Conservation (phyloP, 768 basidiomycete species). For the Rhodotorula babjevae region DNA sequence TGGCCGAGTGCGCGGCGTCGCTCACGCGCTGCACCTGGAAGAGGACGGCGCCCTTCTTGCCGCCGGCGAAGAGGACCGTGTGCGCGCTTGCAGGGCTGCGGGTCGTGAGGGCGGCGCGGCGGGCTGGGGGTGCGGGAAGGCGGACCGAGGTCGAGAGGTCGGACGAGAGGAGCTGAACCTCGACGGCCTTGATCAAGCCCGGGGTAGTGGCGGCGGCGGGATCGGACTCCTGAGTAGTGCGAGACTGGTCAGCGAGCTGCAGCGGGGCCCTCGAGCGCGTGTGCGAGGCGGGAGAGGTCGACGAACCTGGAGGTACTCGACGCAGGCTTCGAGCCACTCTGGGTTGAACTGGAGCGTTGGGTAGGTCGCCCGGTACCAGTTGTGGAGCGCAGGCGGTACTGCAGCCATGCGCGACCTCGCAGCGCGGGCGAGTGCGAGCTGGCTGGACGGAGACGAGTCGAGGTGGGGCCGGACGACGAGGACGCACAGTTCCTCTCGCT, state of each 20-base stretch:
- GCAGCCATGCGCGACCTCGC: background rate
- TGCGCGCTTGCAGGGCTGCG: background rate
- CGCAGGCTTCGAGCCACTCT: conserved; percentile 30
- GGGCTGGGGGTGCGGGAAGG: background rate
- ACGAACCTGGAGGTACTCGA: conserved; percentile 27
- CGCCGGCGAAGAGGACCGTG: conserved; percentile 1
- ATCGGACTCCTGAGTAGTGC: background rate
- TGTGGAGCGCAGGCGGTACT: background rate
- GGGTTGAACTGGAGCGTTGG: conserved; percentile 23
- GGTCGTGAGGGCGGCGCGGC: background rate
- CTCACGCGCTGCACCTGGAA: conserved; percentile 6
- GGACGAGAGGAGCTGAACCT: conserved; percentile 30
- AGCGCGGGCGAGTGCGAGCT: no score
- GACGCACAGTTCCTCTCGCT: no score
- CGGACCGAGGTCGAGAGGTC: conserved; percentile 33
- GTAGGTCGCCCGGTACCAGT: conserved; percentile 22
- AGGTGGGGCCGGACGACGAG: background rate
- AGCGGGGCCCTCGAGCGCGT: background rate
- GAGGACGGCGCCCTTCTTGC: background rate
- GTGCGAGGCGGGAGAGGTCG: background rate
- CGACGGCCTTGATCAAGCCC: conserved; percentile 29
- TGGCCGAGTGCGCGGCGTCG: conserved; percentile 14
- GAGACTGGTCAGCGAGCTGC: background rate
- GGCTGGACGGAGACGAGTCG: no score
- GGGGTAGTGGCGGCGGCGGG: background rate